phyloP scores from a whole-genome alignment of 805 yeast genomes.

The Wickerhamomyces bisporus region DNA sequence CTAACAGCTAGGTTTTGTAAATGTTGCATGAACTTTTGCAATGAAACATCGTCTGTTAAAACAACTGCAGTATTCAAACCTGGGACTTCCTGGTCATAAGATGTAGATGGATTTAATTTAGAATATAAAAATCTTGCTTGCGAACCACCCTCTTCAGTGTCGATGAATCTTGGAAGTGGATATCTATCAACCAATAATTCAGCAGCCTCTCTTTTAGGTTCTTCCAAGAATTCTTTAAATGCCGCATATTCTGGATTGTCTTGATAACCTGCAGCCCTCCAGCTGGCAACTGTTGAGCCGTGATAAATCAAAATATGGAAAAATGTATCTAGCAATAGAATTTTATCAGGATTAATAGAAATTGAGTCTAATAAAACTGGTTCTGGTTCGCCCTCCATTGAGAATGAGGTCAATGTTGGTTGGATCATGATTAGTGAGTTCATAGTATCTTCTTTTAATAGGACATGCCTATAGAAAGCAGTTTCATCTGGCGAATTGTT shows the following conservation, averaged over 20 bases:
- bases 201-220: constrained; percentile 62
- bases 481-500: constrained; percentile 73
- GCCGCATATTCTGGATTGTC: constrained; percentile 54
- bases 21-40: constrained; percentile 46
- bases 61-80: constrained; percentile 35
- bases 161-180: constrained; percentile 69
- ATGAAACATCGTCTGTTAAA: constrained; percentile 56
- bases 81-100: constrained; percentile 37
- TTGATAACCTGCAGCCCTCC: constrained; percentile 63
- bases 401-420: constrained; percentile 59
- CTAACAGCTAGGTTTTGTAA: constrained; percentile 1
- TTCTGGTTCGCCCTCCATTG: constrained; percentile 43
- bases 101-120: constrained; percentile 61
- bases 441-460: constrained; percentile 54
- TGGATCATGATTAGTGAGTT: constrained; percentile 65
- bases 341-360: constrained; percentile 52
- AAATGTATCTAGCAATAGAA: constrained; percentile 59
- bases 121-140: constrained; percentile 70
- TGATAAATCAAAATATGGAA: constrained; percentile 65
- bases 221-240: constrained; percentile 53
- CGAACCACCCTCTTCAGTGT: constrained; percentile 72
- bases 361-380: constrained; percentile 61
- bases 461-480: constrained; percentile 55
- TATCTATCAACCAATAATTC: constrained; percentile 59
- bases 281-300: constrained; percentile 60